Percentiles rank a stretch among this genome's conserved stretches.
phyloP scores from a whole-genome alignment of 495 filamentous ascomycete species.

The Lophium mytilinum region DNA sequence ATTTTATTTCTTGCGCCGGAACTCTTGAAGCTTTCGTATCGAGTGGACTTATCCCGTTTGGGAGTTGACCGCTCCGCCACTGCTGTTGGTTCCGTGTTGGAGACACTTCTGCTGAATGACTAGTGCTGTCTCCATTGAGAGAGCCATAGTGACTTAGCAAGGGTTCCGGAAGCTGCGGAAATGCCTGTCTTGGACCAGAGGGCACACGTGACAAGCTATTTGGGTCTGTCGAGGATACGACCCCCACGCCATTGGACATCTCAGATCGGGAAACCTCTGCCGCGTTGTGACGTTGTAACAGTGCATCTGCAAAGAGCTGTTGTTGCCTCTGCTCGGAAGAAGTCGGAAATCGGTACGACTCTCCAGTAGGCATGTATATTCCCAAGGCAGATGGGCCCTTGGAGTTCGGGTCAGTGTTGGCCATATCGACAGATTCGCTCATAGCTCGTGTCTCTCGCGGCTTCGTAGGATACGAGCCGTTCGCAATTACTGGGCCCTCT shows the following conservation, averaged over 20 bases:
- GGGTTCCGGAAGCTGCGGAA: slow-evolving; percentile 12
- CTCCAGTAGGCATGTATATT: slow-evolving; percentile 17
- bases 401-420: slow-evolving; percentile 9
- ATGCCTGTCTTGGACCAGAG: slow-evolving; percentile 10
- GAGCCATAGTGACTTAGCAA: slow-evolving; percentile 6
- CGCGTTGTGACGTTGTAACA: slow-evolving; percentile 14
- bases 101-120: slow-evolving; percentile 9
- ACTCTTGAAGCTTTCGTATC: slow-evolving; percentile 12
- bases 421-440: slow-evolving; percentile 15
- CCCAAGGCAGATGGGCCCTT: slow-evolving; percentile 12
- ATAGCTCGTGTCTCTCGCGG: slow-evolving; percentile 7
- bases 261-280: slow-evolving; percentile 1
- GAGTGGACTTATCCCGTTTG: slow-evolving; percentile 12
- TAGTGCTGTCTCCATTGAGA: slow-evolving; percentile 2
- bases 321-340: slow-evolving; percentile 15
- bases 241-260: slow-evolving; percentile 12
- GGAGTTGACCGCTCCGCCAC: slow-evolving; percentile 6
- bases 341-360: slow-evolving; percentile 4
- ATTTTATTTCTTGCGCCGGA: slow-evolving; percentile 21
- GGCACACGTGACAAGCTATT: slow-evolving; percentile 9
- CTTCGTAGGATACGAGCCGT: slow-evolving; percentile 34
- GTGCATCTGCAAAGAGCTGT: slow-evolving; percentile 9
- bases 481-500: slow-evolving; percentile 39
- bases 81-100: slow-evolving; percentile 13
- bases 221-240: neutral